These are phyloP conservation scores for Phallus indusiatus DNA, from an alignment of 768 basidiomycete species.

Conservation along the genomic window DNA sequence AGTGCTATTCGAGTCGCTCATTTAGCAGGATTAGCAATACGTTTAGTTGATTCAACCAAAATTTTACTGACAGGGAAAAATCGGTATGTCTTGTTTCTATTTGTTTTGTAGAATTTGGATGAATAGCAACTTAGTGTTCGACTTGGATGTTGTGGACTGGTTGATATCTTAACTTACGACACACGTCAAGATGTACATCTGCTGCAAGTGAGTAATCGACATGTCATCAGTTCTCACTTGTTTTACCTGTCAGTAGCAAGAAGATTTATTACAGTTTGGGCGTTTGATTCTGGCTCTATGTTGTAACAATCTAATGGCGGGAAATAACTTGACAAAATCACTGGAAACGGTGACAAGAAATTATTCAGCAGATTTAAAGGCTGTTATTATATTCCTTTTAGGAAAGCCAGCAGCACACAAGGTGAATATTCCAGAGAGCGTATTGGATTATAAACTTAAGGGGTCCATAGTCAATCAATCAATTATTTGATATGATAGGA, in stretches of 20 bases:
- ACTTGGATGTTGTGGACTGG: slow-evolving; percentile 77
- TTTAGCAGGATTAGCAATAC: slow-evolving; percentile 66
- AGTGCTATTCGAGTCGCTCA: slow-evolving; percentile 83
- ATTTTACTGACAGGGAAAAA: slow-evolving; percentile 85
- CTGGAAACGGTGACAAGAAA: slow-evolving; percentile 62
- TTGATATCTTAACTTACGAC: slow-evolving; percentile 79
- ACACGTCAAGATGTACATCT: slow-evolving; percentile 46
- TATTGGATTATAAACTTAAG: neutral
- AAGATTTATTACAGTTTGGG: slow-evolving; percentile 83
- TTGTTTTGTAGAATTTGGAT: neutral
- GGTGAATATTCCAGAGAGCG: slow-evolving; percentile 25
- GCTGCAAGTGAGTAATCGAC: slow-evolving; percentile 32
- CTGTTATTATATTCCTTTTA: slow-evolving; percentile 61
- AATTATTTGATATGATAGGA: slow-evolving; percentile 73
- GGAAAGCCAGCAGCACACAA: slow-evolving; percentile 61
- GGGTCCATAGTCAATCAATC: slow-evolving; percentile 53
- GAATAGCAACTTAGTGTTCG: slow-evolving; percentile 44
- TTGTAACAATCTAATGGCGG: slow-evolving; percentile 53
- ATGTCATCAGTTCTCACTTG: neutral
- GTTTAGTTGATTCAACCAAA: slow-evolving; percentile 80
- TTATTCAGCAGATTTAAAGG: slow-evolving; percentile 80
- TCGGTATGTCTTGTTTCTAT: slow-evolving; percentile 38
- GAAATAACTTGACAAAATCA: slow-evolving; percentile 57
- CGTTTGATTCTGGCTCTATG: slow-evolving; percentile 73
- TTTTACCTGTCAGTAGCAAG: slow-evolving; percentile 38